These are phyloP conservation scores for Penstemon eatonii DNA, from an alignment of 257 asterid genomes.

Conservation along the genomic window DNA sequence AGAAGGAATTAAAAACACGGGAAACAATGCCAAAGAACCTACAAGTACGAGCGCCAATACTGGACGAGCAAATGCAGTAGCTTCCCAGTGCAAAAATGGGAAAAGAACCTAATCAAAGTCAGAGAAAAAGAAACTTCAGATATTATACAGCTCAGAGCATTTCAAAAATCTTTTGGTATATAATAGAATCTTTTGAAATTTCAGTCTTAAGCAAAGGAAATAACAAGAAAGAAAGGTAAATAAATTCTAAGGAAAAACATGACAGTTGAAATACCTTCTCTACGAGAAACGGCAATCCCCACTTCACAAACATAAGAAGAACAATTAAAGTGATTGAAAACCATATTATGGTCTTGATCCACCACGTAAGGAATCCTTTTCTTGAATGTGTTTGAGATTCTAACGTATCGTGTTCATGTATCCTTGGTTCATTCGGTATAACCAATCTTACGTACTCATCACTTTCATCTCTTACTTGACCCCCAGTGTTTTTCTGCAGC, in stretches of 20 bases:
- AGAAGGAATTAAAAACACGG: slow-evolving; percentile 81
- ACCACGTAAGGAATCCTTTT: slow-evolving; percentile 45
- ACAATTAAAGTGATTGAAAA: slow-evolving; percentile 37
- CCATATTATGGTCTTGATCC: slow-evolving; percentile 58
- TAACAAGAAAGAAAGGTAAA: slow-evolving; percentile 8
- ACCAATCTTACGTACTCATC: slow-evolving; percentile 73
- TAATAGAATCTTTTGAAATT: no score
- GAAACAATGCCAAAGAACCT: slow-evolving; percentile 82
- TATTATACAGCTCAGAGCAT: background rate
- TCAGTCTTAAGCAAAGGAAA: background rate
- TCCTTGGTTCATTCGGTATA: slow-evolving; percentile 48
- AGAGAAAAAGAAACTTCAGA: slow-evolving; percentile 30
- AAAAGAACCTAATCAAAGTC: slow-evolving; percentile 56
- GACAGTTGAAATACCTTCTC: slow-evolving; percentile 54
- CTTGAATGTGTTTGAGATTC: slow-evolving; percentile 37
- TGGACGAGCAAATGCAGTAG: slow-evolving; percentile 90
- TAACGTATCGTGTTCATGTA: slow-evolving; percentile 37
- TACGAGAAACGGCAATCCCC: slow-evolving; percentile 74
- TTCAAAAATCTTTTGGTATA: no score
- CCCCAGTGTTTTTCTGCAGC: slow-evolving; percentile 39
- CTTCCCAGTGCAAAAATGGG: slow-evolving; percentile 88
- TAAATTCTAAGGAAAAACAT: background rate
- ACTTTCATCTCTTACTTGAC: slow-evolving; percentile 54
- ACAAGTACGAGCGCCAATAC: slow-evolving; percentile 67
- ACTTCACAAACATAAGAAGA: slow-evolving; percentile 49